Evolutionary conservation across 495 filamentous ascomycete genomes (phyloP), one percentile per base, ranked within the genome.

Genomic region (Lasiosphaeria miniovina): DNA sequence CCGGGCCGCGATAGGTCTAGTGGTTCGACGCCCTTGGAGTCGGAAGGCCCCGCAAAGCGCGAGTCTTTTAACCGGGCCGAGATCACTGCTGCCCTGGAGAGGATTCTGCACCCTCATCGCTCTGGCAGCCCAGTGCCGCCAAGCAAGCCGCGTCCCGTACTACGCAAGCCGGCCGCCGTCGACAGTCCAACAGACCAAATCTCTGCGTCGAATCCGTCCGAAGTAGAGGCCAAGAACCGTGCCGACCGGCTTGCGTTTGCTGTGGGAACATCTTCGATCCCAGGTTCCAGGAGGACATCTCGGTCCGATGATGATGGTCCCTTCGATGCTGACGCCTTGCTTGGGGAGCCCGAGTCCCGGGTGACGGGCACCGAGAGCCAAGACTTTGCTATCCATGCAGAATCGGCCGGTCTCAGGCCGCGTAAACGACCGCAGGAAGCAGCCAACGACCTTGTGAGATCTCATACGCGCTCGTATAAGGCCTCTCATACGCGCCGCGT

Each of bases 231-330:
- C 36, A 71, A 68, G 55, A 55, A 68, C 38, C 68, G 70, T 11
- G 71, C 71, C 10, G 71, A 74, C 53, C 61, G 70, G 7, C 63
- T 74, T n/a, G 71, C 71, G 36, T 62, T 63, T 46, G 62, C 57
- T 10, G 62, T 74, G 4, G 71, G 73, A 8, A 72, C 65, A 24
- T 65, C 69, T 31, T 77, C 74, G 4, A 68, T 59, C 10, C 68
- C 68, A 14, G 59, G 54, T 8, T 77, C 74, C 4, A 55, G 71
- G 48, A 66, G 71, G 49, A 57, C 14, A 3, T 74, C 70, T 11
- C 56, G 57, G 8, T 52, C 57, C 24, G 69, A 67, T 3, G 48
- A 49, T 17, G 35, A 52, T 9, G 35, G 41, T 15, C 43, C 55
- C 8, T 34, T 53, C 6, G 61, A 58, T 52, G 17, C 45, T 6